Percentiles rank a stretch among this genome's conserved stretches.
phyloP scores from a whole-genome alignment of 108 stramenopile genomes.

The Cyclotella choctawhatcheeana region DNA sequence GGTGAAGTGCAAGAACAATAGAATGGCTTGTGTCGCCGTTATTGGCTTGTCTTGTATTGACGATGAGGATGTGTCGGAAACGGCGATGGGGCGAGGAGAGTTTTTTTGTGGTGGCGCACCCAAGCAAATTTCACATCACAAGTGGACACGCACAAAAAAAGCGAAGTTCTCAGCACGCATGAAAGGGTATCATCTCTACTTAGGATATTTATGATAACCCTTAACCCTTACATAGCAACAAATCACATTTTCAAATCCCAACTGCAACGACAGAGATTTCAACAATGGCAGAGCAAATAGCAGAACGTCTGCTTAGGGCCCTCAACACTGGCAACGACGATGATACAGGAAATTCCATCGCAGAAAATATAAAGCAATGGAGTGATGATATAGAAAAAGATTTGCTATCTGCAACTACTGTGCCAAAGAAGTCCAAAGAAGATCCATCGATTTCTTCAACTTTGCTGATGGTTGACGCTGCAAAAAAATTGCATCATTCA shows the following conservation, averaged over 20 bases:
- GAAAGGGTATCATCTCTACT: too few species aligned
- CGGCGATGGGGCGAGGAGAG: background rate
- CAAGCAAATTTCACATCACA: background rate
- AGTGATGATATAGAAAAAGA: conserved; percentile 33
- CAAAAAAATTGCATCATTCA: conserved; percentile 25
- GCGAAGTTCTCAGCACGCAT: background rate
- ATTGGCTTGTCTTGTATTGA: too few species aligned
- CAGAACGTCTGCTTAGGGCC: conserved; percentile 23
- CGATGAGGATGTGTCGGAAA: too few species aligned
- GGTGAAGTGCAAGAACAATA: too few species aligned
- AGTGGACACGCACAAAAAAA: background rate
- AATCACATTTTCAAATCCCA: too few species aligned
- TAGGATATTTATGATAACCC: too few species aligned
- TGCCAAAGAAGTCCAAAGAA: background rate
- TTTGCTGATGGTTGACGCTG: conserved; percentile 8
- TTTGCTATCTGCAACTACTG: conserved; percentile 14
- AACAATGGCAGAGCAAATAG: conserved; percentile 27
- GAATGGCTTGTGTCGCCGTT: too few species aligned
- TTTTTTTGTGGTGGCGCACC: background rate
- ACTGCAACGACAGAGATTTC: too few species aligned
- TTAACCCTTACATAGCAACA: too few species aligned
- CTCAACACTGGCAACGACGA: background rate
- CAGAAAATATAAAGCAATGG: conserved; percentile 29
- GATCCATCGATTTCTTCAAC: conserved; percentile 4
- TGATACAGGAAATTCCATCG: background rate